These are phyloP conservation scores for Alternaria hordeiaustralica DNA, from an alignment of 2,329 filamentous ascomycete species.

Conservation along the genomic window DNA sequence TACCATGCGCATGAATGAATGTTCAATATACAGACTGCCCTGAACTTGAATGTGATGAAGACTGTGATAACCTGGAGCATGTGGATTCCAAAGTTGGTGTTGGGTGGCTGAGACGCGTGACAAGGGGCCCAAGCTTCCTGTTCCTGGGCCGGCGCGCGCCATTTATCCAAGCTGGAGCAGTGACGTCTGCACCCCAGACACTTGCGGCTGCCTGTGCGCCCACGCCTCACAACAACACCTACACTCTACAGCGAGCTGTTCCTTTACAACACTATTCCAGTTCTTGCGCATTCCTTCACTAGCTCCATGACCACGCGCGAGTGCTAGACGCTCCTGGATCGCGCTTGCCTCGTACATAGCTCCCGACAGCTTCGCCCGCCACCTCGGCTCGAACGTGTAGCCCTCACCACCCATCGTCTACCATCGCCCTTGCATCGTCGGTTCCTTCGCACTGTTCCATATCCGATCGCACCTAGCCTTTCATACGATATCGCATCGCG, in stretches of 20 bases:
- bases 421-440: background rate
- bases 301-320: background rate
- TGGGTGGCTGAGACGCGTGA: constrained; percentile 15
- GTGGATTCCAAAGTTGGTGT: background rate
- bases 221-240: constrained; percentile 12
- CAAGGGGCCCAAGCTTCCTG: constrained; percentile 15
- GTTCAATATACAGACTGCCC: background rate
- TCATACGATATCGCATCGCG: background rate
- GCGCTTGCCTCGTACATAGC: background rate
- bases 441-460: background rate
- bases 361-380: constrained; percentile 18
- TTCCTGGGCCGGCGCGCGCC: constrained; percentile 20
- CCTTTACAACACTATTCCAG: background rate
- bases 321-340: background rate
- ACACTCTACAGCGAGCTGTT: background rate
- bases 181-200: constrained; percentile 27
- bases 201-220: constrained; percentile 14
- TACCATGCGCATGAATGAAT: constrained; percentile 25
- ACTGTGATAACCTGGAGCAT: background rate
- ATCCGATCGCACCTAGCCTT: background rate
- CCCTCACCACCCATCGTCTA: background rate
- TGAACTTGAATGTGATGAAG: background rate
- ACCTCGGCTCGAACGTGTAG: constrained; percentile 16
- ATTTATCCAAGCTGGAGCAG: constrained; percentile 12
- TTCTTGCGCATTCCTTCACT: background rate